These are phyloP conservation scores for Solioccasus polychromus DNA, from an alignment of 768 basidiomycete genomes.

Conservation along the genomic window DNA sequence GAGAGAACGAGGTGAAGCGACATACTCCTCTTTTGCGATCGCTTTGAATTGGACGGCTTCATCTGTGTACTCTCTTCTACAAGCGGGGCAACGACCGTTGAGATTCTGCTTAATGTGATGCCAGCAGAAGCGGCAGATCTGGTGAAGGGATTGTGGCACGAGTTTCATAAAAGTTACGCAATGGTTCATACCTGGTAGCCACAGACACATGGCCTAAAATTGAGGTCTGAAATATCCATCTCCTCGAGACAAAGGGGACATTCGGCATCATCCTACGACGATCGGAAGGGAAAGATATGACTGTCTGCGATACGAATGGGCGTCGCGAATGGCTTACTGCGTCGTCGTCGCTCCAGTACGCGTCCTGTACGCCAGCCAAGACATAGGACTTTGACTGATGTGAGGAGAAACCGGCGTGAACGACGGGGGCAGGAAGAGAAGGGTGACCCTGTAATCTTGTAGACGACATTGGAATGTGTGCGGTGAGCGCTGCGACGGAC, in stretches of 20 bases:
- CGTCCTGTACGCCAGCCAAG: constrained; percentile 88
- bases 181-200: constrained; percentile 79
- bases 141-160: constrained; percentile 10
- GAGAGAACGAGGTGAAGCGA: constrained; percentile 15
- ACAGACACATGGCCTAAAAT: constrained; percentile 98
- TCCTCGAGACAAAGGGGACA: constrained; percentile 98
- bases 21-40: constrained; percentile 93
- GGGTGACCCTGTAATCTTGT: constrained; percentile 58
- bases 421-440: constrained; percentile 69
- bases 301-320: constrained; percentile 9
- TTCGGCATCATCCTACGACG: constrained; percentile 86
- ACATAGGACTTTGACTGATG: constrained; percentile 84
- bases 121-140: constrained; percentile 99
- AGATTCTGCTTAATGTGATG: constrained; percentile 96
- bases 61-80: constrained; percentile 88
- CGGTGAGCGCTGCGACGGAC: constrained; percentile 1
- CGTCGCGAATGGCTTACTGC: constrained; percentile 45
- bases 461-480: constrained; percentile 41
- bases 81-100: constrained; percentile 95
- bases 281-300: constrained; percentile 19
- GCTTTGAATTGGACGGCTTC: constrained; percentile 94
- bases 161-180: constrained; percentile 17
- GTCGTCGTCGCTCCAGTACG: constrained; percentile 96
- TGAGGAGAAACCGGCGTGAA: constrained; percentile 66
- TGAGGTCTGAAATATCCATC: constrained; percentile 98